Base-by-base conservation (phyloP, 768 basidiomycete genomes). In the Lentinula edodes region DNA sequence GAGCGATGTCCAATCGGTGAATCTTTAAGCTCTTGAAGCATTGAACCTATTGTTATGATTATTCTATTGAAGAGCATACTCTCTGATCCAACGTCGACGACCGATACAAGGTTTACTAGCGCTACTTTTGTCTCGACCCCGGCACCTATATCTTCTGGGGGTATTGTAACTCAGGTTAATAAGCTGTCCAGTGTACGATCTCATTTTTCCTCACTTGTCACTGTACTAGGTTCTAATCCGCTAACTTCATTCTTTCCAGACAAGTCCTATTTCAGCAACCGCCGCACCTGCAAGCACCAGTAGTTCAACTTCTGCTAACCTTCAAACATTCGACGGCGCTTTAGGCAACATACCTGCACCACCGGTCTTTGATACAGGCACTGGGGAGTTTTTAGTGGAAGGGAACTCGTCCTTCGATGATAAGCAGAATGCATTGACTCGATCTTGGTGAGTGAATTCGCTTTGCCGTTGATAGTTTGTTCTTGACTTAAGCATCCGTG, bases 391-490 rank as follows among this genome's bases (percentile, higher is more conserved):
- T 10, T 9, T 34, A n/a, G 83, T 84, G 43, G 70, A 68, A 32
- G 80, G 79, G 50, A 82, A 83, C 68, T 65, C 76, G 36, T 53
- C 66, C 7, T 83, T 86, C 73, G 78, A 82, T 65, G 74, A 76
- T 67, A 62, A 74, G 41, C 62, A 68, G 61, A 78, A 72, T 63
- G 84, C 85, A 7, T 64, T 84, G 52, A 69, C 66, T 16, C 80
- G 85, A 46, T 82, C 80, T 50, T 84, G 81, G 76, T 78, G 65
- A 38, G 46, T 18, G 12, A 32, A 32, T 23, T 32, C 9, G 54
- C 28, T 34, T 13, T 18, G 6, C 0, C 43, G 5, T 20, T 28
- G 13, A 6, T 45, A 3, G 38, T 48, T 7, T 13, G 9, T 6
- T 2, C 35, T 8, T 18, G 23, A 23, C 2, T 23, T 23, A 23